A percentile compares a stretch with the other conserved stretches of the same genome.
phyloP scores from a whole-genome alignment of 2,329 filamentous ascomycete species.

The Diaporthe helianthi region DNA sequence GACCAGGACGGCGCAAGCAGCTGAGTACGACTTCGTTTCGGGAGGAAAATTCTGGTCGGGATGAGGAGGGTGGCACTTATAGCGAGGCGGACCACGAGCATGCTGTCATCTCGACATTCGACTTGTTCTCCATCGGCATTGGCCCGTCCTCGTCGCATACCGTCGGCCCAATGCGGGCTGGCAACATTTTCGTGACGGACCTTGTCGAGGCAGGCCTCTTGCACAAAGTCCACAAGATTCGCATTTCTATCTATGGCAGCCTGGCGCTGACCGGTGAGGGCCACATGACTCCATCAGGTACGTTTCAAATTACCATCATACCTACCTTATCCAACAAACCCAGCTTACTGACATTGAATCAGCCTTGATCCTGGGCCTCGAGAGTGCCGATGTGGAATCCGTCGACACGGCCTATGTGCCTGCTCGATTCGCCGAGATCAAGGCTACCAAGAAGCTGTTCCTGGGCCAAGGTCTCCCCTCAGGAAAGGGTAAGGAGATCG shows the following conservation, averaged over 20 bases:
- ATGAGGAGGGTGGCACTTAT: slow-evolving; percentile 48
- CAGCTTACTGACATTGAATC: neutral
- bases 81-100: slow-evolving; percentile 58
- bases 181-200: slow-evolving; percentile 58
- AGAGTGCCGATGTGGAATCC: slow-evolving; percentile 56
- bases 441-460: slow-evolving; percentile 51
- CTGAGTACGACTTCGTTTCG: slow-evolving; percentile 1
- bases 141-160: slow-evolving; percentile 60
- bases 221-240: slow-evolving; percentile 54
- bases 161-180: slow-evolving; percentile 59
- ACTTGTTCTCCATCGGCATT: slow-evolving; percentile 60
- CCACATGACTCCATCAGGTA: slow-evolving; percentile 56
- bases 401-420: slow-evolving; percentile 58
- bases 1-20: neutral
- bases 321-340: fast-evolving
- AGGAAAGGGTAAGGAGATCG: slow-evolving; percentile 52
- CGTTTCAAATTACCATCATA: neutral
- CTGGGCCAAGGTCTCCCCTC: slow-evolving; percentile 50
- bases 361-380: slow-evolving; percentile 56
- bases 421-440: slow-evolving; percentile 54
- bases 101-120: slow-evolving; percentile 59
- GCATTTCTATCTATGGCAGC: slow-evolving; percentile 57
- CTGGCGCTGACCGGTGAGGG: slow-evolving; percentile 59
- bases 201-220: slow-evolving; percentile 54
- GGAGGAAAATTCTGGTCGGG: neutral